A percentile compares a stretch with the other conserved stretches of the same genome.
These are phyloP conservation scores for Schwanniomyces occidentalis DNA, from an alignment of 805 yeast genomes.

Conservation along the genomic window DNA sequence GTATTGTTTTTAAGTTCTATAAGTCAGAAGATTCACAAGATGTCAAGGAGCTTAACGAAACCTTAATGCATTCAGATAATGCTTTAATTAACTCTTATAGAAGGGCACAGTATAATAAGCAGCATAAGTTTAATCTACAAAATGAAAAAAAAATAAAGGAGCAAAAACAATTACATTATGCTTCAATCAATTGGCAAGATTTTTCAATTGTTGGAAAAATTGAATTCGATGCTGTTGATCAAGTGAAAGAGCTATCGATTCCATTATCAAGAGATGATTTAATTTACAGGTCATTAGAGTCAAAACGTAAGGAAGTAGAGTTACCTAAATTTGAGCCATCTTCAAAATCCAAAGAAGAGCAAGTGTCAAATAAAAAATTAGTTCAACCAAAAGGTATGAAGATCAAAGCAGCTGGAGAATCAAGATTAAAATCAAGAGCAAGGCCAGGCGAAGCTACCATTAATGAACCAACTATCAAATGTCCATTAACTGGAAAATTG, in stretches of 20 bases:
- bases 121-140: conserved; percentile 29
- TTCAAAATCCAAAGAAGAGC: conserved; percentile 6
- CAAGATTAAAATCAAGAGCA: conserved; percentile 47
- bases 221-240: conserved; percentile 61
- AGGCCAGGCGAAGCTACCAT: neutral
- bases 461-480: conserved; percentile 47
- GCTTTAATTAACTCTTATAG: conserved; percentile 48
- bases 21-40: conserved; percentile 11
- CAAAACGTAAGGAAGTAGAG: conserved; percentile 39
- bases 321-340: conserved; percentile 7
- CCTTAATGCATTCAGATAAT: conserved; percentile 23
- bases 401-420: conserved; percentile 69
- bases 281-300: conserved; percentile 59
- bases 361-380: neutral
- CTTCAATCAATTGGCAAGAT: conserved; percentile 86
- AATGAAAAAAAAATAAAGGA: conserved; percentile 34
- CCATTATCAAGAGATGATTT: conserved; percentile 62
- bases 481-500: conserved; percentile 77
- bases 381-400: conserved; percentile 53
- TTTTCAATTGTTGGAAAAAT: conserved; percentile 71
- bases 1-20: conserved; percentile 16
- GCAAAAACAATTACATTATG: conserved; percentile 52
- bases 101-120: conserved; percentile 57
- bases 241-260: conserved; percentile 51
- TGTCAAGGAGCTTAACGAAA: conserved; percentile 5